Conservation (phyloP, 1,284 basidiomycete species). For the Ustilago sp. region DNA sequence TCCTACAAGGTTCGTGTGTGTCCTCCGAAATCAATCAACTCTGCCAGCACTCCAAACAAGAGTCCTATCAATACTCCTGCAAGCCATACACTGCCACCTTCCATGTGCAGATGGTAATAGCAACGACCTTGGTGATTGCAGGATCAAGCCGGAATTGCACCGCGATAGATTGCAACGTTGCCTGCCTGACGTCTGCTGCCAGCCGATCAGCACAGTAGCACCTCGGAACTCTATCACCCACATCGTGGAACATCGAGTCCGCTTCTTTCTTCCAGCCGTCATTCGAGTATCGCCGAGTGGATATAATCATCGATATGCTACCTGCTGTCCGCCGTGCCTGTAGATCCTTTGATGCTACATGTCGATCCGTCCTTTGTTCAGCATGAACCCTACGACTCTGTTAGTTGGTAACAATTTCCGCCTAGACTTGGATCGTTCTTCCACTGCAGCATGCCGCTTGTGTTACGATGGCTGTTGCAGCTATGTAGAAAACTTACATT, state of each 20-base stretch:
- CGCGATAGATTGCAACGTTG: not conserved
- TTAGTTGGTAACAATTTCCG: not conserved
- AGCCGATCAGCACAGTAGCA: not conserved
- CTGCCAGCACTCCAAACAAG: not conserved
- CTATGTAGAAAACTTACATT: conserved; percentile 41
- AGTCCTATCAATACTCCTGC: not conserved
- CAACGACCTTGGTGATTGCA: not conserved
- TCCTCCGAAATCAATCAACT: not conserved
- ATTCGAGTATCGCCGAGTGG: too few relatives aligned
- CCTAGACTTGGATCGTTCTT: not conserved
- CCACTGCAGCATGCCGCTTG: conserved; percentile 8
- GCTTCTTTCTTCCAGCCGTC: not conserved
- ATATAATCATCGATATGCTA: not conserved
- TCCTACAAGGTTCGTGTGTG: not conserved
- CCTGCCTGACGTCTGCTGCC: not conserved
- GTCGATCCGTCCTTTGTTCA: not conserved
- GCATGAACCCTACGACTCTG: not conserved
- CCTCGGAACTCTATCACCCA: not conserved
- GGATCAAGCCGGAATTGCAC: not conserved
- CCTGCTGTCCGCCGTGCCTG: not conserved
- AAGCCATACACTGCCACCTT: not conserved
- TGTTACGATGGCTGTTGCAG: conserved; percentile 15
- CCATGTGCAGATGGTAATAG: not conserved
- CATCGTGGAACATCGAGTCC: not conserved
- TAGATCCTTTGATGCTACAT: not conserved